Evolutionary conservation across 2,329 filamentous ascomycete genomes (phyloP).

Genomic region (Aspergillus caelatus): DNA sequence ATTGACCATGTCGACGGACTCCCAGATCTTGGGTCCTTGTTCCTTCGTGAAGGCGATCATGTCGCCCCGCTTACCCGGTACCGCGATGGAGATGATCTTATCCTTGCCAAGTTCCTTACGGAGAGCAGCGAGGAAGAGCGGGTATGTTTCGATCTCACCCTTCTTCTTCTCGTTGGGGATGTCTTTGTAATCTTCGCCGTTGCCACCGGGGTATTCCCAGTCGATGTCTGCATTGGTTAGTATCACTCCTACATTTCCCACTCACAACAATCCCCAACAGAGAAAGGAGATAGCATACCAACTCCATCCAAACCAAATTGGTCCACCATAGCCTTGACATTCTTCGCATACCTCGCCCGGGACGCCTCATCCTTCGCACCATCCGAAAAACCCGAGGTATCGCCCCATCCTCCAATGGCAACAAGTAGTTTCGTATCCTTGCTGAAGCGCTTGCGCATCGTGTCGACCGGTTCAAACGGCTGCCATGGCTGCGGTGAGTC

Average conservation of each 20-base stretch:
- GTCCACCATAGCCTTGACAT: constrained; percentile 65
- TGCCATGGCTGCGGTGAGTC: constrained; percentile 48
- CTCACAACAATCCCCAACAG: neutral
- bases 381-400: constrained; percentile 63
- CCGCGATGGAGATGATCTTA: constrained; percentile 68
- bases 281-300: constrained; percentile 41
- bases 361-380: constrained; percentile 57
- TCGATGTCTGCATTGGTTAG: constrained; percentile 59
- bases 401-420: constrained; percentile 76
- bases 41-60: constrained; percentile 68
- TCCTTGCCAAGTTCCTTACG: constrained; percentile 59
- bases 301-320: constrained; percentile 67
- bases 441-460: constrained; percentile 57
- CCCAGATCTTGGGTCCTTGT: constrained; percentile 62
- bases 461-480: constrained; percentile 57
- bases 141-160: constrained; percentile 64
- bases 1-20: constrained; percentile 67
- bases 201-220: constrained; percentile 67
- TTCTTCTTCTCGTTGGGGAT: constrained; percentile 61
- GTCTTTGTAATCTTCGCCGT: constrained; percentile 69
- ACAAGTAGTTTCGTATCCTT: constrained; percentile 66
- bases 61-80: constrained; percentile 64
- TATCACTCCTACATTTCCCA: too few relatives aligned
- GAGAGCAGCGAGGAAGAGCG: constrained; percentile 62
- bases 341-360: constrained; percentile 63